Evolutionary conservation across 192 early-diverging fungal species (phyloP), one percentile per base, ranked within the genome.

Genomic region (Linnemannia schmuckeri): DNA sequence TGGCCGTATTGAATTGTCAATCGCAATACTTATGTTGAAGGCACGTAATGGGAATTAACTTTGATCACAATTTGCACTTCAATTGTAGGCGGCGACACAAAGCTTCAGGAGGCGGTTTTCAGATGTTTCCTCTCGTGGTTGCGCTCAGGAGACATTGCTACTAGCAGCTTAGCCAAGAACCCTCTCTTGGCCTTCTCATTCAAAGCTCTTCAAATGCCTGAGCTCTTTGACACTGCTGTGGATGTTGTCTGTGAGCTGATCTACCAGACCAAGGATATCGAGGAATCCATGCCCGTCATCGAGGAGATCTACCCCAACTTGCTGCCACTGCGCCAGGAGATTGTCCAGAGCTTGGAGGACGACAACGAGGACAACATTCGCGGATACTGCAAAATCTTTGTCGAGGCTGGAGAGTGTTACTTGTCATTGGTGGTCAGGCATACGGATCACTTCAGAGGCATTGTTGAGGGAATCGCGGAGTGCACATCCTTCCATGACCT

Each of bases 391-490:
- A 93, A 95, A 13, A 95, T 99, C 35, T 97, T 97, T 87, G 93
- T 96, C 5, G 94, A 97, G 80, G 98, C 98, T 2, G 97, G 96
- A 61, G 97, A 98, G 85, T 93, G 96, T 33, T 98, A 96, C 89
- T 77, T 97, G 33, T 88, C 88, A 13, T 91, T 97, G 42, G 94
- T 99, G 41, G 92, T 94, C 38, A 86, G 83, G 24, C 92, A 95
- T 84, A 90, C 92, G 33, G 91, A 94, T 10, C 90, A 92, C 3
- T 98, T 96, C 81, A 86, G 84, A 41, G 89, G 90, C 9, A 91
- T 99, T n/a, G 90, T 99, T 9, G 93, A 95, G 18, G 97, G 94
- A 8, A 93, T 99, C 73, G 92, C 96, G 10, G 91, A 94, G 70
- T 98, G 97, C 77, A 95, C 96, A 37, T 92, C 94, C 22, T 92